Evolutionary conservation across 495 filamentous ascomycete genomes (phyloP).

Genomic region (Trichoderma orchidacearum): DNA sequence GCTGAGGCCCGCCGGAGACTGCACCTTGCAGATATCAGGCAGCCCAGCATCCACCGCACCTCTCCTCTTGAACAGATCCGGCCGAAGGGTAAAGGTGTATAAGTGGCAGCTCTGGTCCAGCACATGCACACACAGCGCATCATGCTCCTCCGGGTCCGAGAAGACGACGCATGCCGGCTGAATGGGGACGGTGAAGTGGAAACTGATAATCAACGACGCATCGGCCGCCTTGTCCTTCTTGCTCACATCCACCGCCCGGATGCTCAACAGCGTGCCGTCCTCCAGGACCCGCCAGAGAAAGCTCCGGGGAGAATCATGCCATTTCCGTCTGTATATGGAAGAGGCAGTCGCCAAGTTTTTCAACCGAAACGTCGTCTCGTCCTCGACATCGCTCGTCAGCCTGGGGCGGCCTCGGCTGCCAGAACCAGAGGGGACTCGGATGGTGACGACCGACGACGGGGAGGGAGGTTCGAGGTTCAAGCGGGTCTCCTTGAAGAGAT

Average conservation of each 20-base stretch:
- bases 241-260: slow-evolving; percentile 70
- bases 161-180: slow-evolving; percentile 64
- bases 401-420: slow-evolving; percentile 19
- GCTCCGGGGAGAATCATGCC: slow-evolving; percentile 58
- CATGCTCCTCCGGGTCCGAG: slow-evolving; percentile 62
- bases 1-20: slow-evolving; percentile 52
- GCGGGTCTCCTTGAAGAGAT: slow-evolving; percentile 75
- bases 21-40: slow-evolving; percentile 64
- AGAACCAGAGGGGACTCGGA: slow-evolving; percentile 49
- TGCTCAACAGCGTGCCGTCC: slow-evolving; percentile 62
- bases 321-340: slow-evolving; percentile 70
- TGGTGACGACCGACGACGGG: slow-evolving; percentile 52
- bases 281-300: slow-evolving; percentile 87
- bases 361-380: slow-evolving; percentile 61
- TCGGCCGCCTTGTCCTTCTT: slow-evolving; percentile 48
- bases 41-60: slow-evolving; percentile 55
- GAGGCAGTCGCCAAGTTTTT: slow-evolving; percentile 64
- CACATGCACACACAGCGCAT: slow-evolving; percentile 66
- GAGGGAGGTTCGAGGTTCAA: slow-evolving; percentile 65
- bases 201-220: slow-evolving; percentile 61
- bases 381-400: slow-evolving; percentile 26
- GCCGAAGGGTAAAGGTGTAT: slow-evolving; percentile 64
- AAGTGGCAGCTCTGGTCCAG: slow-evolving; percentile 67
- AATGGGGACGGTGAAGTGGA: slow-evolving; percentile 62
- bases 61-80: slow-evolving; percentile 62